These are phyloP conservation scores for Botrytis aclada DNA, from an alignment of 2,329 filamentous ascomycete genomes.

Conservation along the genomic window DNA sequence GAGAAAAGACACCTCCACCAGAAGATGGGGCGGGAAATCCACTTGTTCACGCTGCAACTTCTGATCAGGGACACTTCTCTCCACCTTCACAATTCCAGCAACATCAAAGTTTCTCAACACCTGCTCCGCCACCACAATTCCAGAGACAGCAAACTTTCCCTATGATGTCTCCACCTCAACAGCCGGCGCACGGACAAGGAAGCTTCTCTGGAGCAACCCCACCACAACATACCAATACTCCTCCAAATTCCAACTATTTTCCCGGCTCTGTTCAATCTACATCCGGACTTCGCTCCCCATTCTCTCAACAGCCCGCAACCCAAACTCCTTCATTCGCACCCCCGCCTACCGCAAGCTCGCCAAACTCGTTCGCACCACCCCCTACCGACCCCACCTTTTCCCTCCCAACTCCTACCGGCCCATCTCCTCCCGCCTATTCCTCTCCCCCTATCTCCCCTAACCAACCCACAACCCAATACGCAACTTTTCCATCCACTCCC, in stretches of 20 bases:
- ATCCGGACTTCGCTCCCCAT: conserved; percentile 27
- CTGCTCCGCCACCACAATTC: conserved; percentile 24
- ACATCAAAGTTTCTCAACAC: conserved; percentile 15
- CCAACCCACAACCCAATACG: conserved; percentile 42
- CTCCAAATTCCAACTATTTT: conserved; percentile 35
- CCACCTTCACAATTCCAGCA: conserved; percentile 46
- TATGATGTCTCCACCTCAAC: conserved; percentile 18
- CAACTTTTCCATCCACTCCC: conserved; percentile 46
- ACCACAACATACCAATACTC: conserved; percentile 15
- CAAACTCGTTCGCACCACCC: conserved; percentile 31
- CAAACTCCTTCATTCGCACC: conserved; percentile 25
- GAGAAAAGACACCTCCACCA: conserved; percentile 77
- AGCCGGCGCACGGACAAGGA: conserved; percentile 3
- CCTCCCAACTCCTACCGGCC: conserved; percentile 12
- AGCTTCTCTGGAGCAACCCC: conserved; percentile 3
- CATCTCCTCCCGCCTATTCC: conserved; percentile 22
- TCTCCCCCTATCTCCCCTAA: conserved; percentile 19
- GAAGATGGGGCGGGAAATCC: conserved; percentile 62
- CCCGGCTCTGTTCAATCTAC: conserved; percentile 38
- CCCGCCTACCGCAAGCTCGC: conserved; percentile 29
- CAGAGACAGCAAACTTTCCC: conserved; percentile 18
- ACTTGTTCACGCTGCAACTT: conserved; percentile 54
- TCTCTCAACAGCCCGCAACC: conserved; percentile 20
- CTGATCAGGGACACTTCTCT: conserved; percentile 55
- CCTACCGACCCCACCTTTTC: conserved; percentile 23